phyloP scores from a whole-genome alignment of 2,329 filamentous ascomycete genomes.

The Cladosporium sp. region DNA sequence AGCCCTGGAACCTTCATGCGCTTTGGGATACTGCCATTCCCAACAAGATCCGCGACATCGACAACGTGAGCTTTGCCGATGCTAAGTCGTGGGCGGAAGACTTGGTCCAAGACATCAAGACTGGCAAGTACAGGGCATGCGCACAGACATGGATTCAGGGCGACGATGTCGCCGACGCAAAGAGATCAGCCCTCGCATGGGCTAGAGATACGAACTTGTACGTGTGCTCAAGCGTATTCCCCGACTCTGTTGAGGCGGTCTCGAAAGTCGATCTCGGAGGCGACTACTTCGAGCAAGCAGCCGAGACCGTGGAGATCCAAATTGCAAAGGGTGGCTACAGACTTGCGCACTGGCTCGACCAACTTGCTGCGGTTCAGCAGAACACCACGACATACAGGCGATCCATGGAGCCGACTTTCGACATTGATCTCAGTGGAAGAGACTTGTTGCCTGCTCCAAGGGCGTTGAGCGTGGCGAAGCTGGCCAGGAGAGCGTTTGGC shows the following conservation, averaged over 20 bases:
- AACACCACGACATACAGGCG: slow-evolving; percentile 19
- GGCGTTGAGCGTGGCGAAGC: slow-evolving; percentile 26
- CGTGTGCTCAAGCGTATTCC: slow-evolving; percentile 46
- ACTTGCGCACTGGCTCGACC: slow-evolving; percentile 39
- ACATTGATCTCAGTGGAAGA: slow-evolving; percentile 20
- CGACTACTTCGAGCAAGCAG: slow-evolving; percentile 36
- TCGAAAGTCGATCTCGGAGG: slow-evolving; percentile 40
- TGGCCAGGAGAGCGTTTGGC: slow-evolving; percentile 29
- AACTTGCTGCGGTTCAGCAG: slow-evolving; percentile 25
- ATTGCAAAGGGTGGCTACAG: slow-evolving; percentile 46
- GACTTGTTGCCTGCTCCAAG: slow-evolving; percentile 24
- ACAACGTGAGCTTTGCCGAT: slow-evolving; percentile 41
- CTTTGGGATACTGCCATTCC: slow-evolving; percentile 49
- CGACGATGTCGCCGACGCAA: slow-evolving; percentile 39
- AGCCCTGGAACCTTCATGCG: slow-evolving; percentile 44
- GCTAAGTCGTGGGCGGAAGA: slow-evolving; percentile 42
- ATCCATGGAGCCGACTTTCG: slow-evolving; percentile 14
- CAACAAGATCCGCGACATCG: slow-evolving; percentile 40
- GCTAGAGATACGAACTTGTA: slow-evolving; percentile 45
- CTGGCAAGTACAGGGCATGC: slow-evolving; percentile 40
- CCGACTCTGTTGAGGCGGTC: slow-evolving; percentile 40
- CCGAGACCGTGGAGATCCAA: slow-evolving; percentile 44
- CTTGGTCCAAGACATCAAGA: slow-evolving; percentile 41
- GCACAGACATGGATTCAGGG: slow-evolving; percentile 39
- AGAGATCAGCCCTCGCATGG: slow-evolving; percentile 43